Evolutionary conservation across 768 basidiomycete genomes (phyloP), one percentile per base, ranked within the genome.

Genomic region (Russula emetica): DNA sequence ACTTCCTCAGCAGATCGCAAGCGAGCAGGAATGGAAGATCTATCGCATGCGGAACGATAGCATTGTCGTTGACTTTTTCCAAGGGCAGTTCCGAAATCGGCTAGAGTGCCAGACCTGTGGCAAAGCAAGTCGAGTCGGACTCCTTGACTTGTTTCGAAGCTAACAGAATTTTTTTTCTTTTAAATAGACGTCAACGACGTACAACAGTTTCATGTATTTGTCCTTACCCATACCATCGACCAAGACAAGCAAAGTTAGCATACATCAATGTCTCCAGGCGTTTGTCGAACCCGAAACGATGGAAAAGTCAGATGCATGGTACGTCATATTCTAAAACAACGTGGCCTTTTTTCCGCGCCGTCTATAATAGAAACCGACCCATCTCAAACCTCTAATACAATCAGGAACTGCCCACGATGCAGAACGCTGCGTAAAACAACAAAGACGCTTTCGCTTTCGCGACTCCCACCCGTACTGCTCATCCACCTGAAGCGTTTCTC

Each of bases 271-370:
- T 74, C 79, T 99, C 65, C 89, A 97, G 69, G 85, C 87, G 2
- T 94, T 99, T 72, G 92, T 97, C 69, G 87, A 86, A 70, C 85
- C 87, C 47, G 96, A 99, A 74, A 82, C 93, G 5, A 81, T 99
- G 69, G 94, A 97, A 69, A 89, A 89, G 72, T 88, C 90, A 36
- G 92, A 99, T 70, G 94, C 94, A 58, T 99, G 96, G 96, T 96
- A 70, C 61, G 84, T 72, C 24, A 36, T 22, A 49, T 38, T n/a
- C 42, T 13, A 44, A 44, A 44, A 47, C 24, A 47, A 32, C 5
- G 1, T 9, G 13, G 34, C 16, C 32, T 22, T 44, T 45, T 28
- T 40, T 22, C 13, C 22, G 14, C 40, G 45, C 24, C 1, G 36
- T 36, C 36, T 36, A 11, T 8, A 1, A 36, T 7, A 34, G 34